Percentiles rank a stretch among this genome's conserved stretches.
Evolutionary conservation across 306 rosid genomes (phyloP).

Genomic region (Prunus campanulata): DNA sequence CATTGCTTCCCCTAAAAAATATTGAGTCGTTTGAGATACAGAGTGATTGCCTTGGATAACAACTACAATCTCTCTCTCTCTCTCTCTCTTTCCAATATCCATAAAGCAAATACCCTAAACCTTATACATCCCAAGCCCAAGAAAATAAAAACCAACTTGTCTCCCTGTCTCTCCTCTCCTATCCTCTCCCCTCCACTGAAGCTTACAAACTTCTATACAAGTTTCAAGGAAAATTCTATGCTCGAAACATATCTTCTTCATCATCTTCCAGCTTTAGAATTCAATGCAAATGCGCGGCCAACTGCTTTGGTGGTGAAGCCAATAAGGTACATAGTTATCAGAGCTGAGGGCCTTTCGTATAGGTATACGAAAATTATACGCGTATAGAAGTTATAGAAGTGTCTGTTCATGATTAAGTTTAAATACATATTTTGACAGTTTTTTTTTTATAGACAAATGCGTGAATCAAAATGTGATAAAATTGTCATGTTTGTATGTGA

Average conservation of each 20-base stretch:
- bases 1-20: neutral
- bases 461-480: too few relatives aligned
- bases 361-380: too few relatives aligned
- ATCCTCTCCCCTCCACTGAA: neutral
- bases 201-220: neutral
- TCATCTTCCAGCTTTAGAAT: neutral
- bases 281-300: neutral
- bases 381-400: too few relatives aligned
- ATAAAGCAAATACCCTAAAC: neutral
- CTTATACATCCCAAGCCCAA: neutral
- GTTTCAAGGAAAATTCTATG: neutral
- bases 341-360: too few relatives aligned
- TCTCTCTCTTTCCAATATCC: neutral
- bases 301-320: neutral
- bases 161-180: too few relatives aligned
- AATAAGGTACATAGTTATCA: too few relatives aligned
- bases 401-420: too few relatives aligned
- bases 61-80: too few relatives aligned
- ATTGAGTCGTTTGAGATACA: neutral
- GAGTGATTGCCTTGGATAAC: neutral
- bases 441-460: too few relatives aligned
- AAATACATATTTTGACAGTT: too few relatives aligned
- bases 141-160: neutral
- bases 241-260: neutral
- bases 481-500: too few relatives aligned